Evolutionary conservation across 2,329 filamentous ascomycete genomes (phyloP), one percentile per base, ranked within the genome.

Genomic region (Allantophomopsis lycopodina): DNA sequence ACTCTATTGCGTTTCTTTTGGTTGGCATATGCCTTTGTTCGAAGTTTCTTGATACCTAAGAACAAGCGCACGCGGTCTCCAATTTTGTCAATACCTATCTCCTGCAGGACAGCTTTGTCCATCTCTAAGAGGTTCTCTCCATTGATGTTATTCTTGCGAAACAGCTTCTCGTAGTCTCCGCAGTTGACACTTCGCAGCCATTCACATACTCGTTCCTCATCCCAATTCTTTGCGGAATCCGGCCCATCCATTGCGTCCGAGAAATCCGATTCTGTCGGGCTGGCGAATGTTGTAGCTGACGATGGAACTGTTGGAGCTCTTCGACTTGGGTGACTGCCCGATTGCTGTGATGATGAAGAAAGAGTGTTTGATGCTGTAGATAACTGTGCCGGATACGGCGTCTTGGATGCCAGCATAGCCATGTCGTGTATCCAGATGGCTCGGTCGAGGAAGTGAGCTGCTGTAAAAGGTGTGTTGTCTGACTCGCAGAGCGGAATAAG

Each of bases 41-140:
- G 70, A 41, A 91, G 66, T 58, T 86, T 83, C 64, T 89, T 89
- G 55, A 89, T 87, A 48, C 80, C 79, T 45, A 88, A 71, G 53
- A 86, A 88, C 44, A 98, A 80, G 46, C 89, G 83, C 30, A 98
- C 89, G 40, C 91, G 79, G 60, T 98, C 91, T 47, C 91, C 91
- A 48, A 98, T 84, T 62, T 96, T 98, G 50, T 94, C 93, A 50
- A 98, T 89, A 34, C 91, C 91, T 76, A 98, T 94, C 60, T 98
- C 91, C 60, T 94, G 93, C 46, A 98, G 70, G 32, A 94, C 86
- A 41, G 87, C 81, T 66, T 94, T 93, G 61, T 98, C 91, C 70
- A 95, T 89, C 62, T 98, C 91, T 50, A 98, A 71, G 35, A 98
- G 68, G 56, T 94, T 95, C 63, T 95, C 87, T 53, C 91, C 91